Conservation (phyloP, 208 protist species). For the Novymonas esmeraldas region DNA sequence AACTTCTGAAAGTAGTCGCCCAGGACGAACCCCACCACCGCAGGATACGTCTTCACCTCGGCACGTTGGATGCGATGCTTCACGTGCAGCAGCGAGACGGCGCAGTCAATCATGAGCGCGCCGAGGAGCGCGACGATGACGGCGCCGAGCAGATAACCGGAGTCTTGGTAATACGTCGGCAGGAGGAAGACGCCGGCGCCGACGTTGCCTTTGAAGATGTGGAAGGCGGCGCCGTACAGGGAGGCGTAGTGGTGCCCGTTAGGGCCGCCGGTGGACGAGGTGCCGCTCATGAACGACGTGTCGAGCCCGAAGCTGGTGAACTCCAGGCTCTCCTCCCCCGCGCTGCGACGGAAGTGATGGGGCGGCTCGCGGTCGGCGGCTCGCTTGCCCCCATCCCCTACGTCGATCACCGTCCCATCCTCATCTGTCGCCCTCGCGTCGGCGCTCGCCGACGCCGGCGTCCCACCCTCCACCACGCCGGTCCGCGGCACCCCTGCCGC, state of each 20-base stretch:
- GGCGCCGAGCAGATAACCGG: constrained; percentile 59
- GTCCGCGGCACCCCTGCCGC: too few species aligned
- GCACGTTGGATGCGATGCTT: constrained; percentile 63
- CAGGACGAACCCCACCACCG: constrained; percentile 72
- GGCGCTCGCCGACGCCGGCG: neutral
- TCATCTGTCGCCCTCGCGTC: neutral
- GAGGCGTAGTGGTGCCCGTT: constrained; percentile 34
- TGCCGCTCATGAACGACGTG: constrained; percentile 36
- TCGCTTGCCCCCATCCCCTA: constrained; percentile 9
- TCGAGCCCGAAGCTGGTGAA: constrained; percentile 56
- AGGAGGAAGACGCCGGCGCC: constrained; percentile 83
- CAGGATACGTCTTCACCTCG: constrained; percentile 73
- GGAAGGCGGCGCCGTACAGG: constrained; percentile 65
- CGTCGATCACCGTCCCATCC: constrained; percentile 15
- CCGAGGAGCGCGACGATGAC: constrained; percentile 54
- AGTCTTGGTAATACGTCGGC: constrained; percentile 76
- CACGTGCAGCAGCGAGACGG: constrained; percentile 52
- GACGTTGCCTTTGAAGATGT: constrained; percentile 91
- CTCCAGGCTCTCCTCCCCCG: constrained; percentile 29
- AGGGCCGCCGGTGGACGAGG: constrained; percentile 14
- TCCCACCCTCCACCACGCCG: neutral
- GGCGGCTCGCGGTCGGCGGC: neutral
- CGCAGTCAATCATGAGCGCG: constrained; percentile 78
- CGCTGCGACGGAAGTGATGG: constrained; percentile 19
- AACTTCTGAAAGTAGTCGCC: constrained; percentile 60